Evolutionary conservation across 2,329 filamentous ascomycete genomes (phyloP).

Genomic region (Bipolaris gigantea): DNA sequence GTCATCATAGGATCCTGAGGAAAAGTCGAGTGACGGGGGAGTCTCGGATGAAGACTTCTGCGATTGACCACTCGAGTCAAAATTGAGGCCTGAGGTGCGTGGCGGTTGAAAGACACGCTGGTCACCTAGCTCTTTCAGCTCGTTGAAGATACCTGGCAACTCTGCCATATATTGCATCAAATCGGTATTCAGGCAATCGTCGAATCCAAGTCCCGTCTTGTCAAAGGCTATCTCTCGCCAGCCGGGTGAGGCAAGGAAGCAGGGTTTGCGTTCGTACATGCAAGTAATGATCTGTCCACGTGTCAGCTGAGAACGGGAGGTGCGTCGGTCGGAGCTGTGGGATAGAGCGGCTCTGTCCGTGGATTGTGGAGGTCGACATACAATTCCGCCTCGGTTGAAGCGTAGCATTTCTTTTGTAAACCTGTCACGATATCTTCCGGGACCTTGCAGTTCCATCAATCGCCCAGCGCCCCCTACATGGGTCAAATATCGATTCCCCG

Average conservation of each 20-base stretch:
- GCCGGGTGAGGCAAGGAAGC: slow-evolving; percentile 35
- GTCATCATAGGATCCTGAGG: slow-evolving; percentile 17
- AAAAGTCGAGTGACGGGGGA: slow-evolving; percentile 26
- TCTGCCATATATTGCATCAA: slow-evolving; percentile 34
- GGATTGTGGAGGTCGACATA: slow-evolving; percentile 19
- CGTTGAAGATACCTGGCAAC: slow-evolving; percentile 31
- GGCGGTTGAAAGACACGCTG: slow-evolving; percentile 1
- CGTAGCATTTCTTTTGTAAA: slow-evolving; percentile 38
- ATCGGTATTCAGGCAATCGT: slow-evolving; percentile 34
- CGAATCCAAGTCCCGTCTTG: slow-evolving; percentile 28
- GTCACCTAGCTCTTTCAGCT: slow-evolving; percentile 26
- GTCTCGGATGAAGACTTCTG: slow-evolving; percentile 15
- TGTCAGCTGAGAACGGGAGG: not conserved
- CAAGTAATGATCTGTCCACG: slow-evolving; percentile 33
- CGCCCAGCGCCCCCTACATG: slow-evolving; percentile 40
- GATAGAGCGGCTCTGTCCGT: not conserved
- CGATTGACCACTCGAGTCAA: slow-evolving; percentile 1
- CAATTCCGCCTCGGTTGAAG: slow-evolving; percentile 38
- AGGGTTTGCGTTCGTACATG: slow-evolving; percentile 35
- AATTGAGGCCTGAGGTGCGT: slow-evolving; percentile 4
- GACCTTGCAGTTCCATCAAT: slow-evolving; percentile 39
- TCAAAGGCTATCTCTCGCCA: slow-evolving; percentile 42
- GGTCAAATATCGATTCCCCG: slow-evolving; percentile 36
- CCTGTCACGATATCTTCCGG: slow-evolving; percentile 26
- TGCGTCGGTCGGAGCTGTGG: not conserved